Conservation (phyloP, 116 monocot genomes). For the Papilionanthe hybrid region DNA sequence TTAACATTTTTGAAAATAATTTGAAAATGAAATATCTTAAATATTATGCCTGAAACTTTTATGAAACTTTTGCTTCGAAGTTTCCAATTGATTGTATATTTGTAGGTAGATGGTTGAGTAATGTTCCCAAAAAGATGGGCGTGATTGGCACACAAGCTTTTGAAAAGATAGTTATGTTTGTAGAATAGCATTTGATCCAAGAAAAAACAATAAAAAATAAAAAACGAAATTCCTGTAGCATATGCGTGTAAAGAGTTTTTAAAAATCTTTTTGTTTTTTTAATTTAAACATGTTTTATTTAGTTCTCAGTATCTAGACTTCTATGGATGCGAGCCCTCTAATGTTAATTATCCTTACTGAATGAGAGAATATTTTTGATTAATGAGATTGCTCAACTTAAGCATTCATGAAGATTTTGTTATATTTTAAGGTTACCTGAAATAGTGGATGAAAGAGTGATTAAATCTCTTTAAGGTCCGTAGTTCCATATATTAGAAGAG, state of each 20-base stretch:
- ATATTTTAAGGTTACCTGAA: no score
- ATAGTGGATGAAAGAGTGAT: no score
- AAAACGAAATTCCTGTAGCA: not conserved
- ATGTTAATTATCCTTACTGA: not conserved
- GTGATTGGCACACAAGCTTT: not conserved
- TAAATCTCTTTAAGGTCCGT: no score
- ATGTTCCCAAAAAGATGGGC: not conserved
- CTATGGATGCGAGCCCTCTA: not conserved
- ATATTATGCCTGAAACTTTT: not conserved
- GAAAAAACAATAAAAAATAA: not conserved
- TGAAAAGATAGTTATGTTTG: not conserved
- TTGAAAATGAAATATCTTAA: not conserved
- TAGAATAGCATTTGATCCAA: not conserved
- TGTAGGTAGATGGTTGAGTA: not conserved
- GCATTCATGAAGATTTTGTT: no score
- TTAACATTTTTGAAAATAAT: not conserved
- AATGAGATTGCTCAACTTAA: not conserved
- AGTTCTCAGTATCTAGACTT: not conserved
- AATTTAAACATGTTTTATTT: not conserved
- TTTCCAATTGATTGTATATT: not conserved
- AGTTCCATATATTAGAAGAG: no score
- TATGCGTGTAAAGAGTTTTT: not conserved
- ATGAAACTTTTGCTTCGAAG: not conserved
- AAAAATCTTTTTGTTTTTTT: not conserved
- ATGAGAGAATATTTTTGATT: not conserved